Conservation (phyloP, 1,284 basidiomycete genomes). For the Psilocybe mexicana region DNA sequence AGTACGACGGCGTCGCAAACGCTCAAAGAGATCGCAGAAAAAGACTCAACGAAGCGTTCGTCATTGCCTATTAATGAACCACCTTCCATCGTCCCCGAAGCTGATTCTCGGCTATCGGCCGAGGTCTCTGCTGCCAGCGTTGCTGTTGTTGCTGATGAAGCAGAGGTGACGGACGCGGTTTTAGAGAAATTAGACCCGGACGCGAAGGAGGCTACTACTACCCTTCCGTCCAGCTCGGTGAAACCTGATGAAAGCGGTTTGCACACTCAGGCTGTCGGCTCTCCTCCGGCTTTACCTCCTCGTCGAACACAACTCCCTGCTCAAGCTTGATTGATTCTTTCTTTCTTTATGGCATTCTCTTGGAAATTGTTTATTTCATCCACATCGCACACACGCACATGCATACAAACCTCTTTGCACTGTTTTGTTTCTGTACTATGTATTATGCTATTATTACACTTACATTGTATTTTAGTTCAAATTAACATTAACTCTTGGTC, state of each 20-base stretch:
- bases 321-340: slow-evolving; percentile 5
- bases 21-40: slow-evolving; percentile 54
- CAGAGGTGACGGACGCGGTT: neutral
- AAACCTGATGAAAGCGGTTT: neutral
- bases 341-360: neutral
- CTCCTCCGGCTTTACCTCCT: slow-evolving; percentile 34
- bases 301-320: slow-evolving; percentile 29
- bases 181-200: neutral
- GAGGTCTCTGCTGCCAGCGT: neutral
- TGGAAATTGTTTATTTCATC: neutral
- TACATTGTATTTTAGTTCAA: slow-evolving; percentile 16
- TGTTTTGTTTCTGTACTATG: slow-evolving; percentile 11
- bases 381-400: neutral
- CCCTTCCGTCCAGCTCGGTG: slow-evolving; percentile 4
- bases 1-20: slow-evolving; percentile 51
- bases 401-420: neutral
- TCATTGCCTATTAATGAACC: slow-evolving; percentile 7
- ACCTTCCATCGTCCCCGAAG: slow-evolving; percentile 2
- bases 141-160: neutral
- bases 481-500: slow-evolving; percentile 1
- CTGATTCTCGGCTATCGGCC: neutral
- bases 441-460: slow-evolving; percentile 8
- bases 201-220: neutral
- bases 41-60: slow-evolving; percentile 33
- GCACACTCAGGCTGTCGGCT: neutral